Base-by-base conservation (phyloP, 1,139 yeast genomes). In the Suhomyces guaymorum region DNA sequence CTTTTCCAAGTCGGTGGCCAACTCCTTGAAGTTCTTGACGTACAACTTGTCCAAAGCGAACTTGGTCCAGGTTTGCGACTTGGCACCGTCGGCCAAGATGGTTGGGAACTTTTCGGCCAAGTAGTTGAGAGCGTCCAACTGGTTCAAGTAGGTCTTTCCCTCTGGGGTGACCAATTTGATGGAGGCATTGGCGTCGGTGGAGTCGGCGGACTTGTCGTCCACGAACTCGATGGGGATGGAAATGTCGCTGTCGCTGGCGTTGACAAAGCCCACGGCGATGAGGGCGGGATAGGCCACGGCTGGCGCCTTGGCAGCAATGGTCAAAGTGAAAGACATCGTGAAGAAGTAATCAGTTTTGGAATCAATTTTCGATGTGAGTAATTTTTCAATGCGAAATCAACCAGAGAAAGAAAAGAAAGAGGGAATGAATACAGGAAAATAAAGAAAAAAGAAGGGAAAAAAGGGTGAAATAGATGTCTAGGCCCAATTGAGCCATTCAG, bases 271-370 rank as follows among this genome's bases (percentile, higher is more conserved):
- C 29, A 89, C 86, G 26, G 95, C 95, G 54, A 85, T 78, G 43
- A 89, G 64, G 15, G 81, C 78, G n/a, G 89, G 78, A 57, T 87
- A 90, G 17, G 92, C 94, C 39, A 84, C 80, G 33, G 75, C 71
- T 25, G 85, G 85, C 7, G 96, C 95, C 70, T 88, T 89, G 39
- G 88, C 90, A 40, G 96, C 96, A 48, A 90, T 63, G 36, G 81
- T 73, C 44, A 88, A 71, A 22, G 57, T 54, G 30, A 55, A 52
- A 9, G 64, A 50, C 69, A 63, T 63, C 15, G 17, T 3, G 15
- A 14, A 5, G 23, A n/a, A n/a, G n/a, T n/a, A n/a, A n/a, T n/a
- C n/a, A n/a, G n/a, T n/a, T n/a, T n/a, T n/a, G n/a, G n/a, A n/a
- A n/a, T n/a, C n/a, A n/a, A n/a, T n/a, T n/a, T n/a, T n/a, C n/a